These are phyloP conservation scores for Passalora sequoiae DNA, from an alignment of 2,329 filamentous ascomycete species.

Conservation along the genomic window DNA sequence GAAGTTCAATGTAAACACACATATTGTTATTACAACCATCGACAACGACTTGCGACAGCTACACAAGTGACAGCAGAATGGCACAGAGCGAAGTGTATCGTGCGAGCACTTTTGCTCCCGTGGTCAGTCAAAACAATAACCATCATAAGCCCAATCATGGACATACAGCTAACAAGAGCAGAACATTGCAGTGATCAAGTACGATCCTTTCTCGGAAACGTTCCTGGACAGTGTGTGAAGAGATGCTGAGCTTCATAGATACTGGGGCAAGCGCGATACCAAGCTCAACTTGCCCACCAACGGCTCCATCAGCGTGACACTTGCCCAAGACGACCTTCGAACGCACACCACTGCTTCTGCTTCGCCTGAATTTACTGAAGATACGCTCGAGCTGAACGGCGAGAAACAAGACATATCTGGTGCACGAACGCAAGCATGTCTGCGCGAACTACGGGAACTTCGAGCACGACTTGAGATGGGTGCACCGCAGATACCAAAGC, in stretches of 20 bases:
- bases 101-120: slow-evolving; percentile 90
- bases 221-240: slow-evolving; percentile 9
- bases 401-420: slow-evolving; percentile 76
- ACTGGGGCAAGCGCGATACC: slow-evolving; percentile 96
- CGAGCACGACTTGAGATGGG: slow-evolving; percentile 68
- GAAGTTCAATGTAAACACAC: slow-evolving; percentile 21
- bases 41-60: too few relatives aligned
- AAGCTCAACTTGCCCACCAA: slow-evolving; percentile 90
- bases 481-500: slow-evolving; percentile 71
- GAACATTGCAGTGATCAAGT: slow-evolving; percentile 98
- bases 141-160: neutral
- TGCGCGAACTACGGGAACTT: slow-evolving; percentile 75
- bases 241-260: slow-evolving; percentile 40
- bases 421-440: slow-evolving; percentile 88
- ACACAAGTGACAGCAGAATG: too few relatives aligned
- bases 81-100: slow-evolving; percentile 61
- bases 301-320: slow-evolving; percentile 92
- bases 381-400: slow-evolving; percentile 81
- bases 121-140: slow-evolving; percentile 36
- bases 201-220: slow-evolving; percentile 28
- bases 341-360: slow-evolving; percentile 95
- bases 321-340: slow-evolving; percentile 87
- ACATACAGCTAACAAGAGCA: neutral
- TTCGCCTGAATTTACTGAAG: slow-evolving; percentile 63
- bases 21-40: too few relatives aligned